Evolutionary conservation across 2,329 filamentous ascomycete genomes (phyloP).

Genomic region (Arachnopeziza araneosa): DNA sequence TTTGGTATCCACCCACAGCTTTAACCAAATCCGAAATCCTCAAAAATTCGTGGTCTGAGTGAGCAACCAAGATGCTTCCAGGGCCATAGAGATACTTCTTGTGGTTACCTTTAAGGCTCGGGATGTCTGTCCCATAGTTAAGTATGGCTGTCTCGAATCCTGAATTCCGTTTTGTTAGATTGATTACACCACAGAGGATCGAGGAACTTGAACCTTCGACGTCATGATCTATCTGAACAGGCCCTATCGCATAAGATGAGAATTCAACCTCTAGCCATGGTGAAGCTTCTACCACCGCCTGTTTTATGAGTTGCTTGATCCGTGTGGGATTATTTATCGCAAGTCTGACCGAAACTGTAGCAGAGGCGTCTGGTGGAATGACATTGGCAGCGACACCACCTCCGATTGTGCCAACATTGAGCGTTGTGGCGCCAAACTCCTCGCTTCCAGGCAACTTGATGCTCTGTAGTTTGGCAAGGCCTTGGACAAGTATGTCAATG

Average conservation of each 20-base stretch:
- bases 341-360: constrained; percentile 66
- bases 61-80: constrained; percentile 77
- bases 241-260: constrained; percentile 11
- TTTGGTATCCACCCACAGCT: constrained; percentile 75
- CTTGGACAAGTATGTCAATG: constrained; percentile 72
- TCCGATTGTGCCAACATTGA: constrained; percentile 74
- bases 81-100: constrained; percentile 57
- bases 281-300: constrained; percentile 39
- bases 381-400: constrained; percentile 88
- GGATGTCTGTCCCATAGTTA: constrained; percentile 92
- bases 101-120: constrained; percentile 33
- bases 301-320: constrained; percentile 49
- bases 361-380: constrained; percentile 70
- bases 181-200: background rate
- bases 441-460: constrained; percentile 69
- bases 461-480: constrained; percentile 58
- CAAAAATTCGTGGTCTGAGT: constrained; percentile 76
- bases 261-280: constrained; percentile 61
- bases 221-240: background rate
- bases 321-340: constrained; percentile 64
- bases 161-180: constrained; percentile 9
- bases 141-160: constrained; percentile 76
- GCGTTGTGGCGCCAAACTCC: constrained; percentile 78
- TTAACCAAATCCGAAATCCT: constrained; percentile 69
- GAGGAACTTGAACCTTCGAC: background rate